Evolutionary conservation across 257 asterid genomes (phyloP).

Genomic region (Lycium barbarum): DNA sequence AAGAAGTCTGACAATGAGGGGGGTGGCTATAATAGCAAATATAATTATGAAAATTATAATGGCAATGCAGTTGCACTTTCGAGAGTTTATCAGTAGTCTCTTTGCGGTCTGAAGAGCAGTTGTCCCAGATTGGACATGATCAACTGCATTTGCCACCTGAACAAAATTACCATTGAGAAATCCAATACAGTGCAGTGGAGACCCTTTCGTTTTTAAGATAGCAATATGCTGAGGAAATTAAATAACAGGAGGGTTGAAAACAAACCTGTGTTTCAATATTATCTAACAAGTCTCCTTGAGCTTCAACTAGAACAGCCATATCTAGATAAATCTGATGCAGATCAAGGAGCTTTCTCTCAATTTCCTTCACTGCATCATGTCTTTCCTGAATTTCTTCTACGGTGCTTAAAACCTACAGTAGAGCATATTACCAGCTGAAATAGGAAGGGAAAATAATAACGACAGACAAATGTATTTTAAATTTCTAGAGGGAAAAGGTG

Average conservation of each 20-base stretch:
- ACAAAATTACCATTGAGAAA: constrained; percentile 42
- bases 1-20: constrained; percentile 53
- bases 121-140: constrained; percentile 71
- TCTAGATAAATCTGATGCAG: constrained; percentile 90
- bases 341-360: constrained; percentile 85
- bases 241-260: constrained; percentile 26
- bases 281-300: constrained; percentile 84
- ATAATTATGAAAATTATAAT: constrained; percentile 54
- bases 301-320: constrained; percentile 82
- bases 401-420: constrained; percentile 61
- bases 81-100: constrained; percentile 64
- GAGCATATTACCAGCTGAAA: constrained; percentile 20
- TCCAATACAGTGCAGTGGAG: constrained; percentile 12
- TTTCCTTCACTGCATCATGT: constrained; percentile 84
- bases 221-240: neutral
- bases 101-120: constrained; percentile 67
- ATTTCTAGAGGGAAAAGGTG: neutral
- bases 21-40: constrained; percentile 37
- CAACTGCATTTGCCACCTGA: constrained; percentile 73
- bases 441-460: neutral
- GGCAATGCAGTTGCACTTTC: constrained; percentile 75
- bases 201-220: neutral
- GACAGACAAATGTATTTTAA: neutral
- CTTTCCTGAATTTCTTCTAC: constrained; percentile 94
- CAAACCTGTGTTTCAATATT: constrained; percentile 88